These are phyloP conservation scores for Chlorella vulgaris DNA, from an alignment of 139 green algal genomes.

Conservation along the genomic window DNA sequence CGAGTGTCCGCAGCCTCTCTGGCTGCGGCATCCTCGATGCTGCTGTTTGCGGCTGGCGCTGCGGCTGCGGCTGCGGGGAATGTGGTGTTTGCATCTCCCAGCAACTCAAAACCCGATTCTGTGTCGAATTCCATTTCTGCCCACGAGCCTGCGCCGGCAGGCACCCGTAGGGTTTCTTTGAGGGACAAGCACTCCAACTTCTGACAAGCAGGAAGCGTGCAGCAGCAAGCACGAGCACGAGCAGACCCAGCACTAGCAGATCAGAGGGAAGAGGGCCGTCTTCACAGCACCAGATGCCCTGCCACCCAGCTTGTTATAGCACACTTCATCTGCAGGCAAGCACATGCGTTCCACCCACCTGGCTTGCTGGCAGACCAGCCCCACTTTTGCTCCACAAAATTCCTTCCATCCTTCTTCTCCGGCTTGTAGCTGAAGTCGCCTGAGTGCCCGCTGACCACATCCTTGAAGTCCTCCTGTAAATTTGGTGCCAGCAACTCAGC, in stretches of 20 bases:
- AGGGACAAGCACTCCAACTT: too few species aligned
- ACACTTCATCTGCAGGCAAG: neutral
- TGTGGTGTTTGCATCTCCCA: too few species aligned
- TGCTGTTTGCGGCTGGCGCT: neutral
- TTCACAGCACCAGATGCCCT: too few species aligned
- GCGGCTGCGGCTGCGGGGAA: neutral
- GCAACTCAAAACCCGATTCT: neutral
- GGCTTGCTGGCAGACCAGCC: constrained; percentile 8
- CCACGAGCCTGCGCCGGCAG: neutral
- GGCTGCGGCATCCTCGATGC: neutral
- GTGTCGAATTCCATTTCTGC: constrained; percentile 28
- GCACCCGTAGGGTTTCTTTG: too few species aligned
- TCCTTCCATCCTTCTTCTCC: neutral
- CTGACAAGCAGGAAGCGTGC: neutral
- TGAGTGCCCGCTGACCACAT: neutral
- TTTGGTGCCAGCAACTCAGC: neutral
- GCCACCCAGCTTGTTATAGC: too few species aligned
- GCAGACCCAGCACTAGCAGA: too few species aligned
- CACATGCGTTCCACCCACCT: neutral
- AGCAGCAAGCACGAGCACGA: too few species aligned
- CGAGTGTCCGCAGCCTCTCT: too few species aligned
- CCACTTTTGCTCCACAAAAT: constrained; percentile 29
- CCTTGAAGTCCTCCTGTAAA: constrained; percentile 24
- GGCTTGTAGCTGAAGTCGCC: constrained; percentile 16
- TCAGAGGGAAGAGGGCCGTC: too few species aligned